These are phyloP conservation scores for Plasmodium chabaudi DNA, from an alignment of 169 alveolate species.

Conservation along the genomic window DNA sequence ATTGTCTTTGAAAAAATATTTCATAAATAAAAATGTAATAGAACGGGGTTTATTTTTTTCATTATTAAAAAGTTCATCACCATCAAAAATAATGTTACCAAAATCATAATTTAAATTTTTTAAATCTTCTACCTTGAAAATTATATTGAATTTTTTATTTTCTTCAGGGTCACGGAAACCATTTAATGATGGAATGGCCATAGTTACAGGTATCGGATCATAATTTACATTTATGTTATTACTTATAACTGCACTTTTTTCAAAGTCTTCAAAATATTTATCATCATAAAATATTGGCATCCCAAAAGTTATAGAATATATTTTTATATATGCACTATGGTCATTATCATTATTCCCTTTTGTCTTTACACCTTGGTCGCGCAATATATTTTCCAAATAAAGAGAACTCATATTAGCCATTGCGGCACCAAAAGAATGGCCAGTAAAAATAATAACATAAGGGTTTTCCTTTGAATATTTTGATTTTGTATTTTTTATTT, in stretches of 20 bases:
- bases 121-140: conserved; percentile 36
- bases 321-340: conserved; percentile 21
- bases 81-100: conserved; percentile 43
- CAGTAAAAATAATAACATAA: conserved; percentile 53
- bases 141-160: conserved; percentile 25
- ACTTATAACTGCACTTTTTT: conserved; percentile 52
- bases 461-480: conserved; percentile 64
- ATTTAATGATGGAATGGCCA: conserved; percentile 42
- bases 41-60: conserved; percentile 27
- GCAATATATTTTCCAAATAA: conserved; percentile 40
- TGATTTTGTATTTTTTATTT: conserved; percentile 45
- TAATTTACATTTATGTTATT: conserved; percentile 41
- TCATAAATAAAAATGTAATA: conserved; percentile 24
- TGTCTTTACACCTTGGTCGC: too few relatives aligned
- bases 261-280: conserved; percentile 32
- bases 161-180: conserved; percentile 38
- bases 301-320: conserved; percentile 37
- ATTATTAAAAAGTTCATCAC: conserved; percentile 37
- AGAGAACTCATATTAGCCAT: conserved; percentile 65
- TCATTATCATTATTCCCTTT: conserved; percentile 13
- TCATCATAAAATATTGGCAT: conserved; percentile 60
- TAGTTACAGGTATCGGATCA: conserved; percentile 41
- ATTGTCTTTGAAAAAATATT: conserved; percentile 52
- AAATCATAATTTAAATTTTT: conserved; percentile 54
- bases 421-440: conserved; percentile 75